A percentile compares a stretch with the other conserved stretches of the same genome.
These are phyloP conservation scores for Claviceps humidiphila DNA, from an alignment of 2,329 filamentous ascomycete genomes.

Conservation along the genomic window DNA sequence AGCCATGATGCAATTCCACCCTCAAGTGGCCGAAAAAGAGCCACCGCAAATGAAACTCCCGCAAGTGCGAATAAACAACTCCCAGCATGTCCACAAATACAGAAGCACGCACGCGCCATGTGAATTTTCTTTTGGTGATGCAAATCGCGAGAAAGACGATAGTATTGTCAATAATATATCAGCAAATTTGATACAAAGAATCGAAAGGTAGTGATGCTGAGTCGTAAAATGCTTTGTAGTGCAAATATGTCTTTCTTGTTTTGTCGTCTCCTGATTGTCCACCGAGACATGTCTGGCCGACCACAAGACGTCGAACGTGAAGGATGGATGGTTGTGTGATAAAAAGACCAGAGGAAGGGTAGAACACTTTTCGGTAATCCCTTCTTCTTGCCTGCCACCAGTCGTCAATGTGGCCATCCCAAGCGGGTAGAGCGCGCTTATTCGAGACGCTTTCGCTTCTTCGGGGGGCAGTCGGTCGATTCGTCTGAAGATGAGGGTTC, in stretches of 20 bases:
- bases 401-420: too few relatives aligned
- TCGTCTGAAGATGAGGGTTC: constrained; percentile 41
- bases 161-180: constrained; percentile 17
- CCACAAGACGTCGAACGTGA: constrained; percentile 2
- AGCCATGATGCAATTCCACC: too few relatives aligned
- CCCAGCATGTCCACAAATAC: constrained; percentile 3
- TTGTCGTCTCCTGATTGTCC: constrained; percentile 15
- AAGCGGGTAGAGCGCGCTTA: constrained; percentile 20
- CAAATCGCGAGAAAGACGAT: background rate
- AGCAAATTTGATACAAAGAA: constrained; percentile 31
- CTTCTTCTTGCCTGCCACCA: too few relatives aligned
- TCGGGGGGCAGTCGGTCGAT: constrained; percentile 32
- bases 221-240: constrained; percentile 22
- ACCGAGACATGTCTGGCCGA: constrained; percentile 17
- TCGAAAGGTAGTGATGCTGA: constrained; percentile 24
- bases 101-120: constrained; percentile 15
- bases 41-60: background rate
- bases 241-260: constrained; percentile 22
- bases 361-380: too few relatives aligned
- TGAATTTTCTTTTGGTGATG: constrained; percentile 13
- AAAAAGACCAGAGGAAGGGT: background rate
- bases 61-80: background rate
- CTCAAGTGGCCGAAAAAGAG: too few relatives aligned
- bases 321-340: background rate
- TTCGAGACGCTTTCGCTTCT: constrained; percentile 65